These are phyloP conservation scores for Yamadazyma epiphylla DNA, from an alignment of 1,139 yeast genomes.

Conservation along the genomic window DNA sequence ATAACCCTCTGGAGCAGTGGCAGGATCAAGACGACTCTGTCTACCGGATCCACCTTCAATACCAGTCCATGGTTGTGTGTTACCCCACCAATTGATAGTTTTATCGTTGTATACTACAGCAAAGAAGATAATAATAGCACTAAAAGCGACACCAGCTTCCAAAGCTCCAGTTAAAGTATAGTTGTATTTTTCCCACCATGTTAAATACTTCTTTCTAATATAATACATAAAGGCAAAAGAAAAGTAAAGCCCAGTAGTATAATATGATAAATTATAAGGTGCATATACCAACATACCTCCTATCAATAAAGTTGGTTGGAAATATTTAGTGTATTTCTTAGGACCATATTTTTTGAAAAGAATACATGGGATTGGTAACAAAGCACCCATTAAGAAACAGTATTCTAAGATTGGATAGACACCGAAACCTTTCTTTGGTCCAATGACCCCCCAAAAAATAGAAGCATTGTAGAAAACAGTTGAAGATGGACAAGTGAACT, in stretches of 20 bases:
- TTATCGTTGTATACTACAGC: constrained; percentile 24
- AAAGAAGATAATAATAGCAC: constrained; percentile 33
- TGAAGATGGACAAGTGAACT: constrained; percentile 46
- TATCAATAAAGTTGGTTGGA: constrained; percentile 38
- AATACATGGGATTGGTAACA: constrained; percentile 37
- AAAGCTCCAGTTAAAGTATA: constrained; percentile 35
- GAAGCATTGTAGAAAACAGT: constrained; percentile 47
- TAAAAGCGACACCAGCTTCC: constrained; percentile 39
- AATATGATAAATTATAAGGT: constrained; percentile 53
- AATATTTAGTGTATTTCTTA: constrained; percentile 20
- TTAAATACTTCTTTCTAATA: constrained; percentile 30
- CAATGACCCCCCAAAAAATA: constrained; percentile 57
- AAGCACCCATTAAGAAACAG: constrained; percentile 51
- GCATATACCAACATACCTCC: constrained; percentile 39
- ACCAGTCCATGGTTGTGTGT: constrained; percentile 26
- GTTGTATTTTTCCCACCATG: constrained; percentile 42
- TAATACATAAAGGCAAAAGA: constrained; percentile 44
- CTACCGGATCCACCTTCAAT: constrained; percentile 21
- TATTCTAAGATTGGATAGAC: constrained; percentile 43
- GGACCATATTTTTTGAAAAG: constrained; percentile 32
- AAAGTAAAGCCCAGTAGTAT: constrained; percentile 44
- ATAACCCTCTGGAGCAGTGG: constrained; percentile 33
- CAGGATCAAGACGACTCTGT: constrained; percentile 3
- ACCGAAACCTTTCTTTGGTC: constrained; percentile 52
- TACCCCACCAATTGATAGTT: constrained; percentile 38